Percentiles rank a stretch among this genome's conserved stretches.
Evolutionary conservation across 2,329 filamentous ascomycete species (phyloP).

Genomic region (Arthrocladium fulminans): DNA sequence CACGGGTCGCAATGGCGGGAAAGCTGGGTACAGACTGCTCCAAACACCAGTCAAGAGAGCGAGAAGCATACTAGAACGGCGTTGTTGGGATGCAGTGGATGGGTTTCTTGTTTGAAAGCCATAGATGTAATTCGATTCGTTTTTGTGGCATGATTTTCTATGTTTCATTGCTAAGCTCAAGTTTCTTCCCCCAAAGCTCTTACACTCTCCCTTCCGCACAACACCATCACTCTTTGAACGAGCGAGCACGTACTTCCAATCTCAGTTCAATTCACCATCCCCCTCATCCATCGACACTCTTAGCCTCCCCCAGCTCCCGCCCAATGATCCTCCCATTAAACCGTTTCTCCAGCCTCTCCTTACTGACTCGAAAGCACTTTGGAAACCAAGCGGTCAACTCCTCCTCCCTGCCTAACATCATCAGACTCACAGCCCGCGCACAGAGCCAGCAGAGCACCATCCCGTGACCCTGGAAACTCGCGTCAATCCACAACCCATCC

Average conservation of each 20-base stretch:
- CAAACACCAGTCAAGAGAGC: background rate
- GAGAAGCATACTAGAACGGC: background rate
- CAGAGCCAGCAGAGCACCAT: constrained; percentile 21
- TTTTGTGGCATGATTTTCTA: background rate
- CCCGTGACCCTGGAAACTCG: constrained; percentile 20
- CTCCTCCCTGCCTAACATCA: constrained; percentile 13
- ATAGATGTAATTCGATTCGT: constrained; percentile 5
- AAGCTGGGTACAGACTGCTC: background rate
- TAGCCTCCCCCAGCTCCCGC: constrained; percentile 2
- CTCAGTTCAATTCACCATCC: background rate
- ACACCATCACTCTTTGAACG: no score
- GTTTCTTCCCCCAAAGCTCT: background rate
- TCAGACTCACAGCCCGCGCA: constrained; percentile 13
- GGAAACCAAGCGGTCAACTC: constrained; percentile 18
- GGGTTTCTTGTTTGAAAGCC: background rate
- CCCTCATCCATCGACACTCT: constrained; percentile 2
- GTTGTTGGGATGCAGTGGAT: background rate
- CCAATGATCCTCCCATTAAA: constrained; percentile 11
- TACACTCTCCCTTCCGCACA: no score
- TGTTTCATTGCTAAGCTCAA: background rate
- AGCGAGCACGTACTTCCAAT: background rate
- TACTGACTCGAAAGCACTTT: constrained; percentile 13
- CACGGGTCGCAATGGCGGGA: background rate
- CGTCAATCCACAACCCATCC: constrained; percentile 20
- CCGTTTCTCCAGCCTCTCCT: constrained; percentile 15